Percentiles rank a stretch among this genome's conserved stretches.
Conservation (phyloP, 2,329 filamentous ascomycete species). For the Neofusicoccum sp. region DNA sequence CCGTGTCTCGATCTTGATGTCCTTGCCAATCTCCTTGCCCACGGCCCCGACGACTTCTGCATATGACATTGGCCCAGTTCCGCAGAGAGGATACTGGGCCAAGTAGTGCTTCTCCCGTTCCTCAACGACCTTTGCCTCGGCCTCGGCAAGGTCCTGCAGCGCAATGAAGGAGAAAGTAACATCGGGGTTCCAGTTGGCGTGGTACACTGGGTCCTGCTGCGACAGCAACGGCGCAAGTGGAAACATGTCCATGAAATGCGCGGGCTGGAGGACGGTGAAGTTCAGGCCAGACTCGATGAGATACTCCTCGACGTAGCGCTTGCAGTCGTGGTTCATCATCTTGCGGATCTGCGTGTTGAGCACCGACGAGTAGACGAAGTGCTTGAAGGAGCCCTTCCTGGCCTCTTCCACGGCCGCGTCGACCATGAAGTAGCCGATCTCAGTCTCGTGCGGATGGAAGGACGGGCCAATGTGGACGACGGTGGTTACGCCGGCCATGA, state of each 20-base stretch:
- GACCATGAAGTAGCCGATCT: conserved; percentile 41
- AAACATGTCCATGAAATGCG: conserved; percentile 38
- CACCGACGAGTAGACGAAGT: conserved; percentile 41
- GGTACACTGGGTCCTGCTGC: conserved; percentile 29
- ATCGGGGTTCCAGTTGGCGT: conserved; percentile 27
- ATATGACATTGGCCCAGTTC: conserved; percentile 26
- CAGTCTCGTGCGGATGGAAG: conserved; percentile 38
- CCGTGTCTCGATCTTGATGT: conserved; percentile 27
- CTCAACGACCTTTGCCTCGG: conserved; percentile 27
- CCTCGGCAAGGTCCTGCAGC: conserved; percentile 32
- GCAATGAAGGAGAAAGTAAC: conserved; percentile 32
- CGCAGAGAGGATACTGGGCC: conserved; percentile 33
- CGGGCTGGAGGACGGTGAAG: conserved; percentile 42
- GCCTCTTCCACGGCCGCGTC: conserved; percentile 35
- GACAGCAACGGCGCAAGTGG: conserved; percentile 27
- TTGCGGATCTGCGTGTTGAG: conserved; percentile 37
- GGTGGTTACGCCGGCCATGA: conserved; percentile 34
- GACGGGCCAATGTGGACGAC: conserved; percentile 40
- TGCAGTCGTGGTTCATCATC: conserved; percentile 42
- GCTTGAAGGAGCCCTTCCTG: conserved; percentile 31
- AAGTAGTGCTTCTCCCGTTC: conserved; percentile 32
- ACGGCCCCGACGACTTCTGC: conserved; percentile 26
- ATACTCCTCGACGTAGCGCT: conserved; percentile 39
- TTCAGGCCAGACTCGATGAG: conserved; percentile 37
- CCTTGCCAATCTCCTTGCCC: conserved; percentile 29